Percentiles rank a stretch among this genome's conserved stretches.
These are phyloP conservation scores for Arctostaphylos glauca DNA, from an alignment of 148 eudicot species.

Conservation along the genomic window DNA sequence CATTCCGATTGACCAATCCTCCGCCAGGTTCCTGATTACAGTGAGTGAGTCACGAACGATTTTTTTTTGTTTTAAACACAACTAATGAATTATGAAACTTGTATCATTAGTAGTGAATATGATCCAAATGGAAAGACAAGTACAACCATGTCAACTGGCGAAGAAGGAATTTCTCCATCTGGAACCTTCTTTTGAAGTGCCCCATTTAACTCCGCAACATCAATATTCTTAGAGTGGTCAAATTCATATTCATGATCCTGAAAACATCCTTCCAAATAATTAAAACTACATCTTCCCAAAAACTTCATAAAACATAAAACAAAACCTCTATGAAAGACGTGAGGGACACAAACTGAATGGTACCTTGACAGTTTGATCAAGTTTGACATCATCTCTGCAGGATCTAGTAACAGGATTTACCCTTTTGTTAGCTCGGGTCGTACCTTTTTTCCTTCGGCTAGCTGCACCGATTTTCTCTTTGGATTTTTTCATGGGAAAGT, in stretches of 20 bases:
- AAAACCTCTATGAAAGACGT: neutral
- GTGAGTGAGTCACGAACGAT: constrained; percentile 35
- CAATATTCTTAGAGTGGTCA: constrained; percentile 24
- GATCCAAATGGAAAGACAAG: constrained; percentile 20
- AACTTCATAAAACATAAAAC: neutral
- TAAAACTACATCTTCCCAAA: constrained; percentile 21
- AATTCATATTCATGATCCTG: constrained; percentile 49
- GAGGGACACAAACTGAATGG: neutral
- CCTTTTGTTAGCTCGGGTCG: constrained; percentile 55
- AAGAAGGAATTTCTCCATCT: constrained; percentile 21
- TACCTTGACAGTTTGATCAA: constrained; percentile 54
- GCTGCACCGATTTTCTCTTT: constrained; percentile 56
- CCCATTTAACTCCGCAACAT: constrained; percentile 21
- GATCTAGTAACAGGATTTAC: constrained; percentile 36
- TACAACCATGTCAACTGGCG: constrained; percentile 47
- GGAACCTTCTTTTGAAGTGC: constrained; percentile 29
- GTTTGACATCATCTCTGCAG: constrained; percentile 30
- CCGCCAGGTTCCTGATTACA: constrained; percentile 53
- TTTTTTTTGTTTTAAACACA: neutral
- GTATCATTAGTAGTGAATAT: constrained; percentile 15
- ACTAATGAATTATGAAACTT: neutral
- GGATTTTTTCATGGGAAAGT: constrained; percentile 36
- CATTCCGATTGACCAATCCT: constrained; percentile 34
- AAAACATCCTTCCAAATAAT: constrained; percentile 27
- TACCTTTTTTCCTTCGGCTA: constrained; percentile 75